Base-by-base conservation (phyloP, 768 basidiomycete genomes). In the Bullera alba region DNA sequence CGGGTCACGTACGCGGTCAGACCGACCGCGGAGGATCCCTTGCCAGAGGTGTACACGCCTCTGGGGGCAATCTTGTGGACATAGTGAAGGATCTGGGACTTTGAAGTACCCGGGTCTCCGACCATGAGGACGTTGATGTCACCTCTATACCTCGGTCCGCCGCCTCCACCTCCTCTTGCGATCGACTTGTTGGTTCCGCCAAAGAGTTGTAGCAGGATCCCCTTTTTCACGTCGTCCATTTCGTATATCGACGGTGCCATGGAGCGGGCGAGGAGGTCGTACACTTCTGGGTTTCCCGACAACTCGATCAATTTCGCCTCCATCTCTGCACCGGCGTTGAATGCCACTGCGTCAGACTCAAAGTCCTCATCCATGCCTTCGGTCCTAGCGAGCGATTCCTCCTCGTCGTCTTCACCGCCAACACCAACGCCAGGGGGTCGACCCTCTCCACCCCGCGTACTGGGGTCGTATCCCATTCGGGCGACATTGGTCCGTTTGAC, bases 141-240 rank as follows among this genome's bases (percentile, higher is more conserved):
- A 0, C 95, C 95, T 61, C 95, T 80, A 70, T 95, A 99, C 69
- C 93, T 79, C 5, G 95, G 93, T 1, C 95, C 95, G 2, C 93
- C 93, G 2, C 85, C 90, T 4, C 93, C 93, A 8, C 93, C 92
- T 46, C 95, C 95, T 48, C 83, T 79, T 1, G 87, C 80, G 57
- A 97, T 87, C 62, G 78, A 90, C 77, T 99, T 99, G 73, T 96
- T 97, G 29, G 95, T 96, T 0, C 95, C 95, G 2, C 95, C 95
- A 73, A 99, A 97, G 22, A 99, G 74, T 72, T 97, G 93, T 27
- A 99, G 75, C 51, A 99, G 70, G 46, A 97, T 95, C 0, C 95
- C 95, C 76, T 97, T 96, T 77, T 99, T 99, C 52, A 97, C 90
- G 67, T 99, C 95, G 22, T 97, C 92, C 87, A 97, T 85, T 71